Evolutionary conservation across 352 stramenopile genomes (phyloP), one percentile per base, ranked within the genome.

Genomic region (Lagenidium giganteum): DNA sequence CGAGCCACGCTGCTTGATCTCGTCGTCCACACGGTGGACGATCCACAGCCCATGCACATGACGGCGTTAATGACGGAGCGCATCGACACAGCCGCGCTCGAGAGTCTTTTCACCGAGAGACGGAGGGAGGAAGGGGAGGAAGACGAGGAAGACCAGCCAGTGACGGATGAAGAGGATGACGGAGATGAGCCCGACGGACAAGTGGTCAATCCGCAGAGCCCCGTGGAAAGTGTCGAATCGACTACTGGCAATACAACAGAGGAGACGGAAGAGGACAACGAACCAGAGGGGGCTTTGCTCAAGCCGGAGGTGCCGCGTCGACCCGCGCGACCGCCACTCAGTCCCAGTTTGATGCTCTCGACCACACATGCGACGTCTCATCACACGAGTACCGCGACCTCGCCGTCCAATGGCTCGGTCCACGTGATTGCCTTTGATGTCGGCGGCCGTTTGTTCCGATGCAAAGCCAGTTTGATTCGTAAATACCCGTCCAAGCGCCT

Each of bases 401-500:
- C n/a, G 21, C 14, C 25, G 12, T n/a, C 12, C 8, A 31, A 2
- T 11, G 21, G 47, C 29, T 23, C 30, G 11, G 20, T 58, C 9
- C 46, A 51, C 1, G 49, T 75, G 20, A 29, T 79, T 12, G 42
- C 58, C 5, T 87, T 90, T 33, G 78, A 90, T 16, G 78, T 90
- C 2, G 63, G 78, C n/a, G 74, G 78, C 2, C 76, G 55, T 20
- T 36, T 84, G 9, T 90, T 90, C 41, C 67, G 64, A 1, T 87
- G 74, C 60, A 83, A 83, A 51, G 67, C 71, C 31, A 71, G 61
- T 23, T 57, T 87, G 22, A 69, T 87, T 29, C 58, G 60, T 29
- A 82, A 78, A 40, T 72, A 67, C 34, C 74, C 78, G 4, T 36
- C 48, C n/a, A 86, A 86, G 35, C 57, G 74, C 27, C 58, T 90